Conservation (phyloP, 2,329 filamentous ascomycete genomes). For the Nigrospora osmanthi region DNA sequence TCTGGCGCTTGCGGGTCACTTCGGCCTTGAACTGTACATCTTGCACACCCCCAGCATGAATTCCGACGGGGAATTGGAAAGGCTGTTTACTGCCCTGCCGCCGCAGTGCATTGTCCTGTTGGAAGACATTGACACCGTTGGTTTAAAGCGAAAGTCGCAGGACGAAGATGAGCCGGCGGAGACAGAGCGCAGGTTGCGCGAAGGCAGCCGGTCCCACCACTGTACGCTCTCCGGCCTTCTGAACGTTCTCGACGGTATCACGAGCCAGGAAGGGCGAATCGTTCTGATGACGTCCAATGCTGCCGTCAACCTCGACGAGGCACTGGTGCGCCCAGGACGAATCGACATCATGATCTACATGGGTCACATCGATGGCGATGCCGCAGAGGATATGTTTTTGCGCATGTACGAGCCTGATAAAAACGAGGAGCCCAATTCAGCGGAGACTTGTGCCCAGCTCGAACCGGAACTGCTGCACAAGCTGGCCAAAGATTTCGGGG, state of each 20-base stretch:
- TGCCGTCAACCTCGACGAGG: conserved; percentile 57
- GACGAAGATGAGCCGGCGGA: conserved; percentile 5
- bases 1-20: conserved; percentile 60
- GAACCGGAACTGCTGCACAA: conserved; percentile 4
- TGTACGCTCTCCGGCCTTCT: conserved; percentile 60
- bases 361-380: conserved; percentile 26
- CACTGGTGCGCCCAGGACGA: conserved; percentile 56
- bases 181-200: conserved; percentile 1
- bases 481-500: conserved; percentile 4
- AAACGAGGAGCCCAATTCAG: conserved; percentile 7
- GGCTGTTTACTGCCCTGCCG: conserved; percentile 22
- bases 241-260: conserved; percentile 55
- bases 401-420: conserved; percentile 12
- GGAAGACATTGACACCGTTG: conserved; percentile 49
- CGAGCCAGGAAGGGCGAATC: conserved; percentile 61
- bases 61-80: conserved; percentile 19
- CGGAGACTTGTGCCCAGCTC: conserved; percentile 6
- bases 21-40: conserved; percentile 69
- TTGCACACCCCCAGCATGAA: conserved; percentile 51
- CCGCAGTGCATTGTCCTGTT: conserved; percentile 38
- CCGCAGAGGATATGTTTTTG: conserved; percentile 15
- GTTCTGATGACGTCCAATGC: conserved; percentile 65
- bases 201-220: conserved; percentile 13
- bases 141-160: conserved; percentile 26
- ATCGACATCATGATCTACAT: conserved; percentile 62